These are phyloP conservation scores for Tulasnella sp. DNA, from an alignment of 768 basidiomycete genomes.

Conservation along the genomic window DNA sequence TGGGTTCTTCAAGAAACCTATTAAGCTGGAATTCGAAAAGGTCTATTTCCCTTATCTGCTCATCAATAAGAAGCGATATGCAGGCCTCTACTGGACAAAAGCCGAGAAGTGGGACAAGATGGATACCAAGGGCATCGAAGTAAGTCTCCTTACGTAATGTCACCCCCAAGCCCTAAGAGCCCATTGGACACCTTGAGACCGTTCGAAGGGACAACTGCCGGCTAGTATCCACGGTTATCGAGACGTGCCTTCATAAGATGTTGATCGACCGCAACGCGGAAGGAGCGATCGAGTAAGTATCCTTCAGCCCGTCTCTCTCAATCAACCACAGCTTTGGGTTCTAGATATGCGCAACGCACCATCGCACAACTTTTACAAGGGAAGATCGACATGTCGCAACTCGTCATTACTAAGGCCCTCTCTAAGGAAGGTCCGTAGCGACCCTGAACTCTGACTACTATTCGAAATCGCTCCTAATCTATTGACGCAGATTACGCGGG, in stretches of 20 bases:
- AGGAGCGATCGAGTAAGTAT: constrained; percentile 76
- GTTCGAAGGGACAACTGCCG: constrained; percentile 98
- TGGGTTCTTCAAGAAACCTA: constrained; percentile 84
- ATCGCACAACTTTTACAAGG: constrained; percentile 95
- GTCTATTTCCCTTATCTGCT: constrained; percentile 98
- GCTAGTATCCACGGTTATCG: constrained; percentile 96
- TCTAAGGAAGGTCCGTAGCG: constrained; percentile 64
- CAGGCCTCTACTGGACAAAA: constrained; percentile 96
- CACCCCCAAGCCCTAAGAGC: not conserved
- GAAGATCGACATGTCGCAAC: constrained; percentile 96
- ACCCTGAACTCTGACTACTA: not conserved
- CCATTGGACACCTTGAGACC: constrained; percentile 58
- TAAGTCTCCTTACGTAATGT: constrained; percentile 39
- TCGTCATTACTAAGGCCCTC: constrained; percentile 97
- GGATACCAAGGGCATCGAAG: constrained; percentile 99
- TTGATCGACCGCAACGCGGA: constrained; percentile 91
- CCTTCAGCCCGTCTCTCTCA: not conserved
- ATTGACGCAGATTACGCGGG: constrained; percentile 72
- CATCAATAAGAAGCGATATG: constrained; percentile 98
- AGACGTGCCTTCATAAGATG: constrained; percentile 97
- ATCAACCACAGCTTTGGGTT: not conserved
- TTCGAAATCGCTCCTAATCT: not conserved
- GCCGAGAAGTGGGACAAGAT: constrained; percentile 97
- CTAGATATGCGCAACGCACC: constrained; percentile 85
- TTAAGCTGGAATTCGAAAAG: constrained; percentile 99